phyloP scores from a whole-genome alignment of 2,329 filamentous ascomycete genomes.

The Venturiaceae sp. region DNA sequence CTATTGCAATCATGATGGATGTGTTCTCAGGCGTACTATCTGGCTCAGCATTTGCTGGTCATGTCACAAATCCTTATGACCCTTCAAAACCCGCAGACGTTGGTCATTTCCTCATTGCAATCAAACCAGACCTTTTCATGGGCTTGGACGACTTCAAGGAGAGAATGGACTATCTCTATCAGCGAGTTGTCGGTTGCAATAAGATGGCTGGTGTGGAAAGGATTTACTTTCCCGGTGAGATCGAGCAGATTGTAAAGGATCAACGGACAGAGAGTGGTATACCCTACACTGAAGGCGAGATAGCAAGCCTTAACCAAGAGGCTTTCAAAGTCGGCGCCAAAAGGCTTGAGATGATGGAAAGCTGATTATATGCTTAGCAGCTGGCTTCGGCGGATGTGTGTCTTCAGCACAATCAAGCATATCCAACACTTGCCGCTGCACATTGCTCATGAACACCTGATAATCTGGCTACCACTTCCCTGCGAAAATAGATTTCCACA shows the following conservation, averaged over 20 bases:
- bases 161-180: slow-evolving; percentile 50
- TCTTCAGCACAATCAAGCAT: no score
- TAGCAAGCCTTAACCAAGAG: slow-evolving; percentile 40
- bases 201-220: slow-evolving; percentile 44
- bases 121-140: slow-evolving; percentile 70
- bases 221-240: slow-evolving; percentile 49
- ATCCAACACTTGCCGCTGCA: no score
- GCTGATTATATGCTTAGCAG: no score
- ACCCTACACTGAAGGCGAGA: slow-evolving; percentile 38
- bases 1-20: slow-evolving; percentile 76
- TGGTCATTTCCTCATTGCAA: slow-evolving; percentile 62
- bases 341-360: not conserved
- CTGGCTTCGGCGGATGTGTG: no score
- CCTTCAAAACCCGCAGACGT: slow-evolving; percentile 58
- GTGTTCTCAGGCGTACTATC: slow-evolving; percentile 74
- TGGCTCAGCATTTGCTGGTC: slow-evolving; percentile 67
- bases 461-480: no score
- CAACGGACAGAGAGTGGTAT: slow-evolving; percentile 34
- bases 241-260: slow-evolving; percentile 40
- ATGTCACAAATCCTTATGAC: slow-evolving; percentile 70
- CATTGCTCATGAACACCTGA: no score
- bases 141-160: slow-evolving; percentile 57
- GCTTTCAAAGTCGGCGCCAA: slow-evolving; percentile 32
- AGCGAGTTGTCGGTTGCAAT: slow-evolving; percentile 41
- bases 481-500: no score